Conservation (phyloP, 2,329 filamentous ascomycete species). For the Arthrobotrys iridis region DNA sequence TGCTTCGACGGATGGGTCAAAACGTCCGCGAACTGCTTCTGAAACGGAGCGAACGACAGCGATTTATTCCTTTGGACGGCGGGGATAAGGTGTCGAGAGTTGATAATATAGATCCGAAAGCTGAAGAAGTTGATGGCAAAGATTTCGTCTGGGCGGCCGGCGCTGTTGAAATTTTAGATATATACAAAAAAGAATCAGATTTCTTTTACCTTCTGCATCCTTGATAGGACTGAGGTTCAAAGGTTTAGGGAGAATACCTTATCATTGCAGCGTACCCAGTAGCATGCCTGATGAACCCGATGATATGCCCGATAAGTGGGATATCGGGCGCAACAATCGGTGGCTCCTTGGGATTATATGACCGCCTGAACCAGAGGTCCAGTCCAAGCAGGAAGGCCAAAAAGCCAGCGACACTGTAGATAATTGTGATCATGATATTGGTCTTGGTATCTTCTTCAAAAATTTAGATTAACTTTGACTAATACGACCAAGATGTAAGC, state of each 20-base stretch:
- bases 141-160: constrained; percentile 56
- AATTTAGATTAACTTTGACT: background rate
- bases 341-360: constrained; percentile 3
- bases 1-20: constrained; percentile 42
- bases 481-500: no score
- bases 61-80: constrained; percentile 57
- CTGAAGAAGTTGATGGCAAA: constrained; percentile 58
- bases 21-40: constrained; percentile 54
- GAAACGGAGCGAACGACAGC: constrained; percentile 58
- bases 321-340: background rate
- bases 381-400: constrained; percentile 8
- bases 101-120: constrained; percentile 59
- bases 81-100: constrained; percentile 57
- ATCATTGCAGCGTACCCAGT: constrained; percentile 9
- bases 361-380: constrained; percentile 6
- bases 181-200: no score
- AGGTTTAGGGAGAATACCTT: background rate
- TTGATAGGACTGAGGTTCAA: no score
- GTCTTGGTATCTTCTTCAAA: background rate
- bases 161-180: background rate
- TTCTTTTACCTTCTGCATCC: no score
- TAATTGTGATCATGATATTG: background rate
- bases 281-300: constrained; percentile 12
- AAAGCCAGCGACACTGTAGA: constrained; percentile 5
- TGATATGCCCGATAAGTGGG: constrained; percentile 16